Base-by-base conservation (phyloP, 208 protist species). In the Porcisia hertigi region DNA sequence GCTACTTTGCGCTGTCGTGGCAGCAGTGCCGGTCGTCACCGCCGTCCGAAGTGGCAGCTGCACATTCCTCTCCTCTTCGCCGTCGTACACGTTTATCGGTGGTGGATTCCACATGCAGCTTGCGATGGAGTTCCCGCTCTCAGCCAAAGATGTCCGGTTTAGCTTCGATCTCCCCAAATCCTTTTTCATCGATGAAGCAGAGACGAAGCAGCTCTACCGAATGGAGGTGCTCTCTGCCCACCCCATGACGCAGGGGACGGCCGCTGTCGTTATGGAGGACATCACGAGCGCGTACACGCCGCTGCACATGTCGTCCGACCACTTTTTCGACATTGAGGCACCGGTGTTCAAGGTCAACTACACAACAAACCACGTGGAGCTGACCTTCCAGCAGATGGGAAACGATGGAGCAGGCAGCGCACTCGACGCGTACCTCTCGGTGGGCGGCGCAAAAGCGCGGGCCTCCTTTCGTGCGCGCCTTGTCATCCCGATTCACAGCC, bases 61-160 rank as follows among this genome's bases (percentile, higher is more conserved):
- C 53, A 5, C 45, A 3, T 53, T 78, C 11, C n/a, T 75, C 20
- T 12, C 5, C 41, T 34, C 69, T 7, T 39, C 78, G 18, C 75
- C 74, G 5, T 65, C 43, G 49, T 86, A 80, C 65, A 73, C 75
- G 18, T 79, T 85, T 70, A 71, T 79, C 72, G 90, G 90, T 2
- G 88, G 80, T 34, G 89, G 92, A 5, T 94, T 92, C 76, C 89
- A 96, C 80, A 92, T 94, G 89, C 82, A 92, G 62, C 81, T 96
- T 4, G 88, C 82, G 39, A 69, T 96, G 9, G 86, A 93, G 63
- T 91, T 89, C 73, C 84, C 88, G 5, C 59, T 84, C 0, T 43
- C 62, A 16, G 70, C 78, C 16, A 69, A 83, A 5, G 72, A 60
- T 1, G 69, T 87, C 20, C 60, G 36, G 30, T 69, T 94, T 14